Evolutionary conservation across 2,329 filamentous ascomycete species (phyloP), one percentile per base, ranked within the genome.

Genomic region (Microascus cirrosus): DNA sequence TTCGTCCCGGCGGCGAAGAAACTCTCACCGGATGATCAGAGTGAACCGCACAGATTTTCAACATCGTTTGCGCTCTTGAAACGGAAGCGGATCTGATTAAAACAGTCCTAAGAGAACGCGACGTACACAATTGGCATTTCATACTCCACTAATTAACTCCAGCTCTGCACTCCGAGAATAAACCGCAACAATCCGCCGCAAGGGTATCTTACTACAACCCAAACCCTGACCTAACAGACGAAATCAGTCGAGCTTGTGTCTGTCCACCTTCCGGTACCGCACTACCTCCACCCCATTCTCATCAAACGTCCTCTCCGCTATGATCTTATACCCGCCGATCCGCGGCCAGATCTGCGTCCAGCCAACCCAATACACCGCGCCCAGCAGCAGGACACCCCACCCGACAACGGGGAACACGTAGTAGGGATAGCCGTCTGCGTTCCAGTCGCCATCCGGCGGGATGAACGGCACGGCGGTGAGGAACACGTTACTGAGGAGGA

Each of bases 391-490:
- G 7, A 83, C 76, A 0, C 72, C 73, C 0, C 81, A 73, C 0
- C 78, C 79, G 0, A 83, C 78, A 0, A 81, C 72, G 0, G 80
- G 79, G 62, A 81, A 81, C 0, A 81, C 69, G 59, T 78, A 83
- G 69, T 82, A 82, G 1, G 78, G 77, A 48, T 82, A 82, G 0
- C 76, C 75, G 13, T 77, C 72, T 0, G 73, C 72, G 55, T 74
- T 72, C 70, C 73, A 75, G 62, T 70, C 72, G 1, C 71, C 74
- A 36, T 72, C 71, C 0, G 79, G 80, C 1, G 80, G 79, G 52
- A 83, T 74, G 58, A 83, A 82, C 0, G 80, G 80, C 0, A 80
- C 77, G 0, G 81, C 42, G 2, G 74, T 74, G 10, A 82, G 71
- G 60, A 81, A 81, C 28, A 77, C 64, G 61, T 82, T 82, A 61